Evolutionary conservation across 805 yeast genomes (phyloP).

Genomic region (Candida wancherniae): DNA sequence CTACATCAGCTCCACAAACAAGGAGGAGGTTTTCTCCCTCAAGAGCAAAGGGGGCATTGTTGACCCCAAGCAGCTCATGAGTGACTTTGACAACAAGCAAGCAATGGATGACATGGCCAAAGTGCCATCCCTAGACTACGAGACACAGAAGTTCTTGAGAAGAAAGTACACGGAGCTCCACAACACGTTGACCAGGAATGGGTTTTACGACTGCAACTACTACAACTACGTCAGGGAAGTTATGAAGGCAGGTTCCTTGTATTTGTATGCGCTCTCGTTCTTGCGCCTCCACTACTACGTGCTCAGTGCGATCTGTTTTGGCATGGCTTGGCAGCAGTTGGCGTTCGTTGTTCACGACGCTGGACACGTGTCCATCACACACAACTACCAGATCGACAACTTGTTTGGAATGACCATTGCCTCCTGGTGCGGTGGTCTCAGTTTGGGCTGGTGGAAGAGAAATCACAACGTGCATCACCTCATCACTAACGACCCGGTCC

Average conservation of each 20-base stretch:
- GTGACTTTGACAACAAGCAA: conserved; percentile 53
- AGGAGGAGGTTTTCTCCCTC: conserved; percentile 31
- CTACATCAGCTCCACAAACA: conserved; percentile 32
- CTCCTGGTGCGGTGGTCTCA: conserved; percentile 79
- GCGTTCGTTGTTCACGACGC: conserved; percentile 89
- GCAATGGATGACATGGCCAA: conserved; percentile 51
- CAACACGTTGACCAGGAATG: conserved; percentile 46
- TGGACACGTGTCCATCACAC: conserved; percentile 81
- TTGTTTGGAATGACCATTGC: conserved; percentile 70
- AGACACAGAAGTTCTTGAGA: conserved; percentile 57
- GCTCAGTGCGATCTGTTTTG: conserved; percentile 61
- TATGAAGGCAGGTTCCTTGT: conserved; percentile 52
- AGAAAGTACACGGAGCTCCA: conserved; percentile 60
- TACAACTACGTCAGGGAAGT: conserved; percentile 68
- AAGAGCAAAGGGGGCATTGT: conserved; percentile 27
- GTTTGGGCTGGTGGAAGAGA: conserved; percentile 93
- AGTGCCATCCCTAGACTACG: conserved; percentile 62
- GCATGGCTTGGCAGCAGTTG: conserved; percentile 84
- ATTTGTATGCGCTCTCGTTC: conserved; percentile 45
- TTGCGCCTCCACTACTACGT: conserved; percentile 43
- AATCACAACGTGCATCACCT: conserved; percentile 92
- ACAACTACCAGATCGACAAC: conserved; percentile 71
- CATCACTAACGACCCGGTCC: conserved; percentile 87
- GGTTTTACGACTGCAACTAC: conserved; percentile 70
- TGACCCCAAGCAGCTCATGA: conserved; percentile 52